Evolutionary conservation across 208 protist species (phyloP).

Genomic region (Trypanosoma platydactyli): DNA sequence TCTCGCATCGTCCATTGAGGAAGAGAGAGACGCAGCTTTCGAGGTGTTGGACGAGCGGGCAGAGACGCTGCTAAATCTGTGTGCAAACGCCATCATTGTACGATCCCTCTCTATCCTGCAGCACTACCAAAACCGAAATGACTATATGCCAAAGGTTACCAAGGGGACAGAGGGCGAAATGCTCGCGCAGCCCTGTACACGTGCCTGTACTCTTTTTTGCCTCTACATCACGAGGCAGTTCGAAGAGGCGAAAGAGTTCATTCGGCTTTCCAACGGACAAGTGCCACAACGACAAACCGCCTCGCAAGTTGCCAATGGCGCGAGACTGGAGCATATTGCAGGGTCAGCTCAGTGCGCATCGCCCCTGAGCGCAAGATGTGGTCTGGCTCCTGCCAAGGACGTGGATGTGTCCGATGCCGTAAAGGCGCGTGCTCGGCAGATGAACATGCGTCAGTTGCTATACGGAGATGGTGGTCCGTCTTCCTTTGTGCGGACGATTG

Average conservation of each 20-base stretch:
- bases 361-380: background rate
- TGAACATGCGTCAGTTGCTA: slow-evolving; percentile 84
- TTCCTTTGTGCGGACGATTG: slow-evolving; percentile 81
- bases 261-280: slow-evolving; percentile 76
- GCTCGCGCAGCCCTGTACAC: slow-evolving; percentile 78
- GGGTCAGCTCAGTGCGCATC: background rate
- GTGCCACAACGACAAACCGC: slow-evolving; percentile 14
- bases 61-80: slow-evolving; percentile 79
- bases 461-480: slow-evolving; percentile 81
- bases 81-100: slow-evolving; percentile 70
- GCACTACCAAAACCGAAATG: slow-evolving; percentile 74
- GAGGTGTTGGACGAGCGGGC: slow-evolving; percentile 61
- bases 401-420: slow-evolving; percentile 32
- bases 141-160: slow-evolving; percentile 66
- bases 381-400: background rate
- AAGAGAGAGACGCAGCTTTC: slow-evolving; percentile 44
- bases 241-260: slow-evolving; percentile 79
- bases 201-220: slow-evolving; percentile 87
- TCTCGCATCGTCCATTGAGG: slow-evolving; percentile 57
- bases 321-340: background rate
- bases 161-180: slow-evolving; percentile 44
- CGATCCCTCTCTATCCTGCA: slow-evolving; percentile 73
- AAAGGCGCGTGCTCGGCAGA: slow-evolving; percentile 62
- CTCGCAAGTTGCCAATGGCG: background rate
- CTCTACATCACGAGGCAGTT: slow-evolving; percentile 85